These are phyloP conservation scores for Lachnellula occidentalis DNA, from an alignment of 2,329 filamentous ascomycete species.

Conservation along the genomic window DNA sequence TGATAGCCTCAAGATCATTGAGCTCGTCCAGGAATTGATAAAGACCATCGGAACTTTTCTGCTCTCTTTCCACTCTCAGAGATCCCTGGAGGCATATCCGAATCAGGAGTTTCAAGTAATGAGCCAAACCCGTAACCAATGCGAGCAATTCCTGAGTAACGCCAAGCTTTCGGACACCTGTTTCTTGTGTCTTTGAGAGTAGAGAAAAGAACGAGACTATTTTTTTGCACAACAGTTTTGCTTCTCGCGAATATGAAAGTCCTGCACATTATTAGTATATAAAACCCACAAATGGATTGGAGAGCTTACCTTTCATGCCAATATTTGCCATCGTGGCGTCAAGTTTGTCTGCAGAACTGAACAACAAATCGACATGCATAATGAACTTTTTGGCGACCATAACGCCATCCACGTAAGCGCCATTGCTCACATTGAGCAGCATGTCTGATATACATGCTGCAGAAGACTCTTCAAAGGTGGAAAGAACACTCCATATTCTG, in stretches of 20 bases:
- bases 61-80: conserved; percentile 83
- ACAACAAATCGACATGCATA: conserved; percentile 88
- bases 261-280: conserved; percentile 42
- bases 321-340: conserved; percentile 65
- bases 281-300: not conserved
- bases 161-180: conserved; percentile 80
- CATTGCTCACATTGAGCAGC: conserved; percentile 97
- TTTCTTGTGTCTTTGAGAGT: conserved; percentile 90
- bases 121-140: conserved; percentile 88
- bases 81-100: conserved; percentile 93
- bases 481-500: conserved; percentile 95
- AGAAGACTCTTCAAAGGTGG: conserved; percentile 94
- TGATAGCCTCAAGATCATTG: conserved; percentile 71
- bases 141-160: conserved; percentile 98
- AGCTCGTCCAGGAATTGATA: conserved; percentile 80
- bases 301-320: conserved; percentile 65
- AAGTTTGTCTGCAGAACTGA: conserved; percentile 79
- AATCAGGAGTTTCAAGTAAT: conserved; percentile 96
- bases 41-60: conserved; percentile 66
- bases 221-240: conserved; percentile 99
- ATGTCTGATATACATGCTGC: conserved; percentile 98
- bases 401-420: conserved; percentile 90
- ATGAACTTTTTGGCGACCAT: conserved; percentile 95
- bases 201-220: conserved; percentile 97
- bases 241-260: conserved; percentile 86